Percentiles rank a stretch among this genome's conserved stretches.
phyloP scores from a whole-genome alignment of 352 stramenopile species.

The Plasmopara viticola region DNA sequence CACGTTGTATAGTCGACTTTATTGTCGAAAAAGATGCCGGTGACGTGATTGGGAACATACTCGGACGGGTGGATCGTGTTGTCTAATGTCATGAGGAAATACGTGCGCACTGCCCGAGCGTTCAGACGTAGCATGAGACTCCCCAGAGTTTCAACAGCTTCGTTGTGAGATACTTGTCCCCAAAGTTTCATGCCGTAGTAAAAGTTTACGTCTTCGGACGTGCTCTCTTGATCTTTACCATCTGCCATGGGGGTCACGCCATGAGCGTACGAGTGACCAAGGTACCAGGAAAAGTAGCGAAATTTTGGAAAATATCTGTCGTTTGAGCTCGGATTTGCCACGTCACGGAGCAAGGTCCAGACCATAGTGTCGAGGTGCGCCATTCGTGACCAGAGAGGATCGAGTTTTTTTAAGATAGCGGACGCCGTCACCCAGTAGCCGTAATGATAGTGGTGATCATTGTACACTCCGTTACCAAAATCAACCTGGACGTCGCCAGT shows the following conservation, averaged over 20 bases:
- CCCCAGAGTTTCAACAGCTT: slow-evolving; percentile 40
- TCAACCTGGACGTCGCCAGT: slow-evolving; percentile 36
- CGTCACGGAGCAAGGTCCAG: slow-evolving; percentile 45
- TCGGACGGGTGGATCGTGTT: slow-evolving; percentile 48
- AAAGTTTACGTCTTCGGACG: slow-evolving; percentile 64
- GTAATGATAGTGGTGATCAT: slow-evolving; percentile 73
- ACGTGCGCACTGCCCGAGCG: slow-evolving; percentile 36
- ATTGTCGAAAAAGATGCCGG: slow-evolving; percentile 76
- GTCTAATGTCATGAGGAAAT: slow-evolving; percentile 54
- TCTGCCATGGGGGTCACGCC: slow-evolving; percentile 26
- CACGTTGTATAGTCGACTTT: slow-evolving; percentile 71
- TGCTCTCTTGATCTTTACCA: slow-evolving; percentile 58
- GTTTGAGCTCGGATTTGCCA: slow-evolving; percentile 41
- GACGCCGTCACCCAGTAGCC: slow-evolving; percentile 60
- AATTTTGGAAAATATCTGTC: slow-evolving; percentile 52
- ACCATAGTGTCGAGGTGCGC: slow-evolving; percentile 37
- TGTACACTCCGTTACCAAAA: slow-evolving; percentile 64
- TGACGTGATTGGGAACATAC: slow-evolving; percentile 66
- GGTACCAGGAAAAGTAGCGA: slow-evolving; percentile 50
- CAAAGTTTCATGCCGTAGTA: slow-evolving; percentile 60
- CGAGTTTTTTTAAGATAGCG: slow-evolving; percentile 43
- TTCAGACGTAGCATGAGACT: slow-evolving; percentile 60
- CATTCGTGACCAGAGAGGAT: slow-evolving; percentile 38
- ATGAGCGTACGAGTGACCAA: slow-evolving; percentile 49
- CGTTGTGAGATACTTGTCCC: slow-evolving; percentile 37